Percentiles rank a stretch among this genome's conserved stretches.
phyloP scores from a whole-genome alignment of 495 filamentous ascomycete species.

The Talaromyces liani region DNA sequence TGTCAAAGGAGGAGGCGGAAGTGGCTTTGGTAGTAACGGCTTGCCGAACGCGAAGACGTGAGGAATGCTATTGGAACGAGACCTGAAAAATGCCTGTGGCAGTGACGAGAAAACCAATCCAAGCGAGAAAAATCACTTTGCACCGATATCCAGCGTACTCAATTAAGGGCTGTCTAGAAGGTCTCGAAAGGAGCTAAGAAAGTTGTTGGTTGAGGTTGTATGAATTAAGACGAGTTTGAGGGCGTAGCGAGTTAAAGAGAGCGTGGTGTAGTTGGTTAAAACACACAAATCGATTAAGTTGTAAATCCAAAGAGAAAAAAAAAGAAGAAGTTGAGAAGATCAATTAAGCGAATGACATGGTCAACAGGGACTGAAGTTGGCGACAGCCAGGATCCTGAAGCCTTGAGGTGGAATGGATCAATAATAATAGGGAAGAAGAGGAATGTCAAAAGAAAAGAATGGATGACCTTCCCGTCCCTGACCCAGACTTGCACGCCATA shows the following conservation, averaged over 20 bases:
- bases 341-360: constrained; percentile 10
- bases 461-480: not conserved
- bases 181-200: not conserved
- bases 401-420: not conserved
- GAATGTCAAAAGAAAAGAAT: constrained; percentile 2
- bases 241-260: constrained; percentile 1
- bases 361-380: constrained; percentile 3
- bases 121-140: not conserved
- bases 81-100: not conserved
- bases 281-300: not conserved
- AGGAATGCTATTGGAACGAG: constrained; percentile 1
- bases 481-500: not conserved
- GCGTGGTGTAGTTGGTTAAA: constrained; percentile 6
- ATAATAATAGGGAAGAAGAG: constrained; percentile 3
- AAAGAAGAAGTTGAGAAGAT: not conserved
- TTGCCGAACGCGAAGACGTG: constrained; percentile 5
- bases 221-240: not conserved
- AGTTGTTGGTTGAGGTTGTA: not conserved
- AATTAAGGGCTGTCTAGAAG: not conserved
- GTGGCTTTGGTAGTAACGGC: not conserved
- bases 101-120: not conserved
- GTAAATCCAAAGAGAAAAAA: not conserved
- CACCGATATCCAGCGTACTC: not conserved
- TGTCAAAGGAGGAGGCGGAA: not conserved
- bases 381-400: not conserved